Base-by-base conservation (phyloP, 1,139 yeast species). In the Lodderomyces jiufengensis region DNA sequence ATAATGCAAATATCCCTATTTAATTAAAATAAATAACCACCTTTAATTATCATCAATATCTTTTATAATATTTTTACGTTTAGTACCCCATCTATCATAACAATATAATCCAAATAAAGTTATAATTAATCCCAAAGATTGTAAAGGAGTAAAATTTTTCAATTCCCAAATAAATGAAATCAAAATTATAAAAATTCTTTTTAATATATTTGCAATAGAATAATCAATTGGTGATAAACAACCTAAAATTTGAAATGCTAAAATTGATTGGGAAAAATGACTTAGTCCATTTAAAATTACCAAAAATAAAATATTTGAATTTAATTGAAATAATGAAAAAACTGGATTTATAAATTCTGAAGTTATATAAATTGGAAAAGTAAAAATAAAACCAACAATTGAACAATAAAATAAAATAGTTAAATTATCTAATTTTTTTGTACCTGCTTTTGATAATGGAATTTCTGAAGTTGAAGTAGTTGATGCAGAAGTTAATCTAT, bases 161-260 rank as follows among this genome's bases (percentile, higher is more conserved):
- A 35, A 32, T 67, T 90, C 90, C 78, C 94, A 81, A 7, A 84
- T 42, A 46, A 90, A 80, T 6, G 96, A 86, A 41, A 83, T 82
- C 18, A 81, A 62, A 40, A 90, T 88, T 35, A 90, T 90, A 24
- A 86, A 83, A 37, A 90, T 86, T 47, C 97, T 76, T 57, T 90
- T 90, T 59, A 88, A 63, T 40, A 90, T 79, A 52, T 85, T 85
- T 29, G 97, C 97, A 50, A 90, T 86, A 27, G 95, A 84, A 61
- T 90, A 90, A 46, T 90, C 85, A 33, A 90, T 92, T 1, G 97
- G 94, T 10, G 90, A 77, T 24, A 90, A 77, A 57, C 79, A 64
- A 8, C 97, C 96, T 48, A 90, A 74, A 33, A 90, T 77, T 59
- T 87, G 95, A 61, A 90, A 90, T 24, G 97, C 96, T 39, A 88